Evolutionary conservation across 192 early-diverging fungal species (phyloP).

Genomic region (Coemansia pectinata): DNA sequence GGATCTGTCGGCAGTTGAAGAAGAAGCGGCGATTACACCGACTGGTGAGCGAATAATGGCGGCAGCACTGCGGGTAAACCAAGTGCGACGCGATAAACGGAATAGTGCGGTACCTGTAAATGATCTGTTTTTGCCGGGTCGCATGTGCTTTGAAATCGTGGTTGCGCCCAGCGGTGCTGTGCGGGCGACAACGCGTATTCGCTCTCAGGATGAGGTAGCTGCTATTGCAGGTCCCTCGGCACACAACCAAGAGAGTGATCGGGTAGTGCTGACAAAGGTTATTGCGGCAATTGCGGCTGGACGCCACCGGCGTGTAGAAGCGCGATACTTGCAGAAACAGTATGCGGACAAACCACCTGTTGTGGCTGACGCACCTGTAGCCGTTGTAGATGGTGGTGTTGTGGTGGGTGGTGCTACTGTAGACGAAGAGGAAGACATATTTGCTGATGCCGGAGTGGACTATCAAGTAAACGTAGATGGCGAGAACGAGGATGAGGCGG

Average conservation of each 20-base stretch:
- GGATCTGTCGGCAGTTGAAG: neutral
- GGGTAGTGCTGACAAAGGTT: constrained; percentile 29
- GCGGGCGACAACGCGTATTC: constrained; percentile 67
- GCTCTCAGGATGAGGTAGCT: constrained; percentile 72
- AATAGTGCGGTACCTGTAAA: constrained; percentile 49
- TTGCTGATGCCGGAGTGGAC: constrained; percentile 81
- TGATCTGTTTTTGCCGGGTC: constrained; percentile 73
- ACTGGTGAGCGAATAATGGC: constrained; percentile 29
- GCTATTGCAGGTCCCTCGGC: neutral
- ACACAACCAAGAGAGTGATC: neutral
- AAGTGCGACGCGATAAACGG: constrained; percentile 54
- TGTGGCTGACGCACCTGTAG: constrained; percentile 23
- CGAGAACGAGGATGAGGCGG: neutral
- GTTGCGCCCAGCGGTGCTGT: constrained; percentile 55
- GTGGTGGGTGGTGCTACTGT: neutral
- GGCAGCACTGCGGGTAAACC: constrained; percentile 32
- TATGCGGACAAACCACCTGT: neutral
- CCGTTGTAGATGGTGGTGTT: neutral
- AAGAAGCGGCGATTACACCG: neutral
- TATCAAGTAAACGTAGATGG: constrained; percentile 56
- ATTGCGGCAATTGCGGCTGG: constrained; percentile 54
- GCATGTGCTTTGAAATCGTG: constrained; percentile 76
- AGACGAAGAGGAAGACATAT: constrained; percentile 73
- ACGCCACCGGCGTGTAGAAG: neutral
- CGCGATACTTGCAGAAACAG: neutral